These are phyloP conservation scores for Medicago truncatula DNA, from an alignment of 306 rosid genomes.

Conservation along the genomic window MtrunA17r5.0-ANR NC_053049.1:2844501-2845000, in stretches of 20 bases:
- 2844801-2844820: constrained; percentile 82
- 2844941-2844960: too few relatives aligned
- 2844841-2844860: constrained; percentile 50
- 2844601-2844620: constrained; percentile 81
- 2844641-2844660: constrained; percentile 82
- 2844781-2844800: constrained; percentile 77
- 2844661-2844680: constrained; percentile 78
- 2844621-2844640: constrained; percentile 74
- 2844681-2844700: constrained; percentile 89
- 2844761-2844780: constrained; percentile 83
- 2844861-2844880: neutral
- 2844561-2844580: constrained; percentile 83
- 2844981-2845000: too few relatives aligned
- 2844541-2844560: constrained; percentile 74
- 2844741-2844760: constrained; percentile 88
- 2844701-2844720: constrained; percentile 80
- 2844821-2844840: constrained; percentile 69
- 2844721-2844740: constrained; percentile 78
- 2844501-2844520: constrained; percentile 87
- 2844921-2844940: neutral
- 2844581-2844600: constrained; percentile 90
- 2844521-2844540: constrained; percentile 72
- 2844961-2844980: too few relatives aligned
- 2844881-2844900: neutral
- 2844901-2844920: neutral